Evolutionary conservation across 169 alveolate species (phyloP).

Genomic region (Babesia ovata): DNA sequence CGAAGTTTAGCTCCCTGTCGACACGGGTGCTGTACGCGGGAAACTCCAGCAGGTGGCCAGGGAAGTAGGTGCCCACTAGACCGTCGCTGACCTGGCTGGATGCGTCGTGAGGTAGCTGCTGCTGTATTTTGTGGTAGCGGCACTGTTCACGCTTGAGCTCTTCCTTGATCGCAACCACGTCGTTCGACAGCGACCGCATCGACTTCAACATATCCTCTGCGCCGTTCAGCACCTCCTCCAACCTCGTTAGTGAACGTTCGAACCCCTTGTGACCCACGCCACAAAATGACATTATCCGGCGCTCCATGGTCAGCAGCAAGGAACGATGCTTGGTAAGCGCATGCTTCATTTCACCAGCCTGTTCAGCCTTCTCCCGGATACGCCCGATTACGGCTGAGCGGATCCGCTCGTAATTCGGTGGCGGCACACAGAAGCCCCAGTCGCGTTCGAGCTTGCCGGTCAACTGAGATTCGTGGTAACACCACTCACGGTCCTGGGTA

Average conservation of each 20-base stretch:
- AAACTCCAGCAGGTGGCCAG: slow-evolving; percentile 53
- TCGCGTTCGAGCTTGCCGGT: slow-evolving; percentile 80
- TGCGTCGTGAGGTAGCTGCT: slow-evolving; percentile 21
- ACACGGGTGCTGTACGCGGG: slow-evolving; percentile 76
- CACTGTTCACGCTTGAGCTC: slow-evolving; percentile 54
- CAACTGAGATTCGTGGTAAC: slow-evolving; percentile 88
- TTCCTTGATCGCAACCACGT: slow-evolving; percentile 32
- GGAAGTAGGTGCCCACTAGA: slow-evolving; percentile 61
- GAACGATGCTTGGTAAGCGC: slow-evolving; percentile 68
- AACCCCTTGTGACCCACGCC: slow-evolving; percentile 53
- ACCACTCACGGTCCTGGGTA: slow-evolving; percentile 87
- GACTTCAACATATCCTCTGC: slow-evolving; percentile 49
- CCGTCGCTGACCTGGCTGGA: slow-evolving; percentile 50
- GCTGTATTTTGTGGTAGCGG: slow-evolving; percentile 21
- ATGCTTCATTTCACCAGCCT: slow-evolving; percentile 72
- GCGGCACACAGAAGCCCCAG: slow-evolving; percentile 85
- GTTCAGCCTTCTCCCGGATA: slow-evolving; percentile 75
- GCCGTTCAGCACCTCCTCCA: slow-evolving; percentile 33
- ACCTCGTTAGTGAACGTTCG: slow-evolving; percentile 28
- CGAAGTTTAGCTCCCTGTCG: slow-evolving; percentile 82
- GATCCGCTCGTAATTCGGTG: slow-evolving; percentile 73
- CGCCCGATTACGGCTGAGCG: slow-evolving; percentile 35
- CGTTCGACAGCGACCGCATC: slow-evolving; percentile 34
- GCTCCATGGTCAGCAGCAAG: slow-evolving; percentile 41
- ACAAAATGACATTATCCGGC: slow-evolving; percentile 34